These are phyloP conservation scores for Tolypocladium album DNA, from an alignment of 2,329 filamentous ascomycete genomes.

Conservation along the genomic window DNA sequence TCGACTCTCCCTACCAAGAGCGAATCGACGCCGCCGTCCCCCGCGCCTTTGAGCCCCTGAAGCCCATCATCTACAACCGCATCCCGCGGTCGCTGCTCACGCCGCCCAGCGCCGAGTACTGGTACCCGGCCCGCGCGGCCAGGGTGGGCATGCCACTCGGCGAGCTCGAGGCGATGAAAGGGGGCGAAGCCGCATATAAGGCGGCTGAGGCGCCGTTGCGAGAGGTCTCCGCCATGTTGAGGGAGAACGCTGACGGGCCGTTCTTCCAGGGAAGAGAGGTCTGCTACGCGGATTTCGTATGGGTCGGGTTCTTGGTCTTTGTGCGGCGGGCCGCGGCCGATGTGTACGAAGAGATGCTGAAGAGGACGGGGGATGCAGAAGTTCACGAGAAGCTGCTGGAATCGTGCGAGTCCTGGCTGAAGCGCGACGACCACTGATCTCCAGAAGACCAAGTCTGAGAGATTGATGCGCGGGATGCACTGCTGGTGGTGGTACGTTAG, in stretches of 20 bases:
- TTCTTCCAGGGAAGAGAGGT: slow-evolving; percentile 47
- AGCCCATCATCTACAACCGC: neutral
- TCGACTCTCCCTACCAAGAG: neutral
- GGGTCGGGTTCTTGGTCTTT: neutral
- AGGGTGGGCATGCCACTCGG: neutral
- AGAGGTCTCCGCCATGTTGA: slow-evolving; percentile 7
- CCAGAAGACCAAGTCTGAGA: neutral
- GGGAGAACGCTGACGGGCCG: slow-evolving; percentile 44
- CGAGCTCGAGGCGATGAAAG: neutral
- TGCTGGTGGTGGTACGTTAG: no score
- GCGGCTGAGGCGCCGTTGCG: neutral
- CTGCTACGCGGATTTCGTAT: neutral
- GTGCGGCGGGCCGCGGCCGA: neutral
- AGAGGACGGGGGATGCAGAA: neutral
- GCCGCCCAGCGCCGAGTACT: neutral
- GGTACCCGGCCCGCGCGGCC: neutral
- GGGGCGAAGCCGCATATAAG: neutral
- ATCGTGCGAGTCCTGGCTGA: neutral
- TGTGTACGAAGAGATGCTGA: neutral
- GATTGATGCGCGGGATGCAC: neutral
- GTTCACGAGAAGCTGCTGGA: neutral
- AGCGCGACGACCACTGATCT: neutral
- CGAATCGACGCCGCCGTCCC: neutral
- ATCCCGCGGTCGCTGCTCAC: neutral
- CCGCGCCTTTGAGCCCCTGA: neutral